Base-by-base conservation (phyloP, 208 protist genomes). In the Trichomonas vaginalis region DNA sequence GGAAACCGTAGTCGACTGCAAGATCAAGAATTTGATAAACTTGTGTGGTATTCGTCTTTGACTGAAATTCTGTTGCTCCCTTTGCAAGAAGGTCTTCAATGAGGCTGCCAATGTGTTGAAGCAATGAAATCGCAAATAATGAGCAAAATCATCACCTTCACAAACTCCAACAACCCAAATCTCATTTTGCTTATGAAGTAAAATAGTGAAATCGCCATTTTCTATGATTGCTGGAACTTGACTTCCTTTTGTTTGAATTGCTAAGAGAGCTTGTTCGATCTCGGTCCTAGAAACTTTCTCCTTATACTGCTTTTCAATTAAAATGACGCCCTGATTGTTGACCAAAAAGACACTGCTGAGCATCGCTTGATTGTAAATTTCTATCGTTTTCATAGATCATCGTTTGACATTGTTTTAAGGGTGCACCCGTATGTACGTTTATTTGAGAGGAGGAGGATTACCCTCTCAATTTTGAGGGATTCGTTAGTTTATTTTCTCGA, bases 91-190 rank as follows among this genome's bases (percentile, higher is more conserved):
- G 40, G 8, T n/a, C n/a, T 21, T 45, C 35, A 21, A 88, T 10
- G 48, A 88, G 82, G n/a, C 15, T 88, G 0, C 82, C 82, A n/a
- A 88, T 88, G 48, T 88, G 40, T 47, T 88, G 23, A 8, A 88
- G 9, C 46, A 88, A 14, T 32, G 14, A 45, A 32, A 88, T 47
- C 6, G 39, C 35, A 88, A 88, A 88, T 47, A n/a, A n/a, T 45
- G 37, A 21, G 40, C 82, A 32, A 88, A 88, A 14, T 88, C 82
- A 88, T 88, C 82, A 21, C 82, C 82, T 23, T 88, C 82, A 32
- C 82, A 88, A 88, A 88, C 82, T n/a, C 82, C 82, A 42, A 88
- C 82, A 48, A 88, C 37, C 82, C 82, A 88, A n/a, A 88, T 45
- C 32, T 88, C 82, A 32, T 47, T 45, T 32, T 88, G 40, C 17